Evolutionary conservation across 768 basidiomycete genomes (phyloP).

Genomic region (Boletus subparvulus): DNA sequence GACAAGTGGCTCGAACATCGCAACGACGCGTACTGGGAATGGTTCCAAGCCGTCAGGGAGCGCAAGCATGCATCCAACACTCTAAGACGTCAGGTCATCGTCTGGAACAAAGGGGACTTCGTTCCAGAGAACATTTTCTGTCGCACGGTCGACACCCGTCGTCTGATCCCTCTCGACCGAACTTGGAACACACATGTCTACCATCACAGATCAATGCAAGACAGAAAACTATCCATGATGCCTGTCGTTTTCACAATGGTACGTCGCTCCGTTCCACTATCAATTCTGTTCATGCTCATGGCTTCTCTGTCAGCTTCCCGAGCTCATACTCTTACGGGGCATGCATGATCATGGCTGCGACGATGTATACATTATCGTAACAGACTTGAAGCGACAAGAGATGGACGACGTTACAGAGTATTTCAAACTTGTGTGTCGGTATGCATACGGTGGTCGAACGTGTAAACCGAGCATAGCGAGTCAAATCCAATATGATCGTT

Average conservation of each 20-base stretch:
- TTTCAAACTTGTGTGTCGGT: conserved; percentile 69
- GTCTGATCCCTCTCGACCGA: conserved; percentile 75
- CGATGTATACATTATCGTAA: conserved; percentile 76
- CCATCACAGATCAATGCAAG: conserved; percentile 73
- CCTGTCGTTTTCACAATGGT: conserved; percentile 83
- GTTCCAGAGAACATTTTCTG: conserved; percentile 79
- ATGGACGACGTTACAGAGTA: conserved; percentile 82
- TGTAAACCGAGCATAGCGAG: conserved; percentile 65
- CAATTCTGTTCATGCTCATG: neutral
- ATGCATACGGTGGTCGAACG: conserved; percentile 60
- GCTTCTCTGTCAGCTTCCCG: conserved; percentile 53
- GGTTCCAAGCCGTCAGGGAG: conserved; percentile 71
- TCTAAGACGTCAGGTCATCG: conserved; percentile 49
- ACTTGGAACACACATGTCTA: conserved; percentile 83
- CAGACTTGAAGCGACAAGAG: conserved; percentile 74
- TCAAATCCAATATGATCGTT: conserved; percentile 70
- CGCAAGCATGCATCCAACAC: conserved; percentile 56
- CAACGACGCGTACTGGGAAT: conserved; percentile 73
- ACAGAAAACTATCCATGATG: conserved; percentile 72
- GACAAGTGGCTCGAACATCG: conserved; percentile 83
- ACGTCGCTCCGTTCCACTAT: conserved; percentile 15
- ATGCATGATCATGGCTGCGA: conserved; percentile 83
- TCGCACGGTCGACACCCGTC: conserved; percentile 74
- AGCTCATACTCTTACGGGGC: conserved; percentile 74
- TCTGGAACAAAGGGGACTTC: conserved; percentile 68